Percentiles rank a stretch among this genome's conserved stretches.
phyloP scores from a whole-genome alignment of 345 rosid genomes.

The Citrus sinensis region DNA sequence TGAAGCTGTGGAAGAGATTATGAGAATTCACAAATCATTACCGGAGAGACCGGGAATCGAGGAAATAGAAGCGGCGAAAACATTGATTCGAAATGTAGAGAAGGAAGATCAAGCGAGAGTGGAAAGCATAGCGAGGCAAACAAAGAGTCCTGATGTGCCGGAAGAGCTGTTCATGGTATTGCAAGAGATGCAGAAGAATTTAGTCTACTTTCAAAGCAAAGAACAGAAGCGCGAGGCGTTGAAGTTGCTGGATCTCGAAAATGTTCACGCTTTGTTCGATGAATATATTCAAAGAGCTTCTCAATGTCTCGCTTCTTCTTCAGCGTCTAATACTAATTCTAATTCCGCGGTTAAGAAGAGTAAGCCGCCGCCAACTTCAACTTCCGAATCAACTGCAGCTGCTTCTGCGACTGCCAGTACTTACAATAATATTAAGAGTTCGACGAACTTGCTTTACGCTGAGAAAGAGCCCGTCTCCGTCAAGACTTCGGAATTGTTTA shows the following conservation, averaged over 20 bases:
- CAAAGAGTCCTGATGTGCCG: slow-evolving; percentile 50
- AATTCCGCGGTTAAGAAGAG: background rate
- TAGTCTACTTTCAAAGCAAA: slow-evolving; percentile 51
- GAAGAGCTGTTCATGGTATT: slow-evolving; percentile 65
- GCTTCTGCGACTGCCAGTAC: background rate
- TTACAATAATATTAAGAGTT: background rate
- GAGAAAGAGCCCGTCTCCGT: slow-evolving; percentile 23
- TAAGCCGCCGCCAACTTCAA: slow-evolving; percentile 4
- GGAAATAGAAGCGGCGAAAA: slow-evolving; percentile 70
- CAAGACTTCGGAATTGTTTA: slow-evolving; percentile 37
- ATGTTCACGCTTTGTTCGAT: slow-evolving; percentile 62
- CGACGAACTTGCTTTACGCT: slow-evolving; percentile 21
- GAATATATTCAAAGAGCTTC: slow-evolving; percentile 86
- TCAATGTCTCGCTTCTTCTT: slow-evolving; percentile 47
- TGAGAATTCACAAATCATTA: slow-evolving; percentile 78
- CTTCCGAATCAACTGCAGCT: slow-evolving; percentile 13
- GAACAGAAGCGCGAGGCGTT: slow-evolving; percentile 75
- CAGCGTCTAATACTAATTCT: slow-evolving; percentile 18
- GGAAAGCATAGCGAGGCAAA: slow-evolving; percentile 55
- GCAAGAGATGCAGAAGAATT: slow-evolving; percentile 67
- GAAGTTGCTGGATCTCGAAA: slow-evolving; percentile 75
- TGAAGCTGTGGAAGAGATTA: slow-evolving; percentile 72
- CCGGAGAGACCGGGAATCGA: slow-evolving; percentile 74
- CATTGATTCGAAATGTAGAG: slow-evolving; percentile 62
- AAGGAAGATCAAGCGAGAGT: slow-evolving; percentile 66